Evolutionary conservation across 1,139 yeast genomes (phyloP).

Genomic region (Debaryomycetaceae sp.): DNA sequence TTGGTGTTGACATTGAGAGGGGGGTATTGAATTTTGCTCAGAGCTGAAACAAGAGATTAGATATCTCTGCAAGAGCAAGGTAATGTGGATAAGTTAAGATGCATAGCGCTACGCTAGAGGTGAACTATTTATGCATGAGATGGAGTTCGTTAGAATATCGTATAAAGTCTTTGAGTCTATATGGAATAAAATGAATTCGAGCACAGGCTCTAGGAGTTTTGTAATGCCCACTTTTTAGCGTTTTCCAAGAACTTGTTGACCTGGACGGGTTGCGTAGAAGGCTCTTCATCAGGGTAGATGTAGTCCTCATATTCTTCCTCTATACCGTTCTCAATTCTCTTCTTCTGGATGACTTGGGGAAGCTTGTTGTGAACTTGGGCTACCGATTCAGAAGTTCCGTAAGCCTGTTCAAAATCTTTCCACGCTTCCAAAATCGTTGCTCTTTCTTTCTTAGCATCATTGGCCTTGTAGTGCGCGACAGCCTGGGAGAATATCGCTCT

Average conservation of each 20-base stretch:
- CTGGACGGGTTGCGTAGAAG: constrained; percentile 16
- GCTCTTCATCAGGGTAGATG: constrained; percentile 60
- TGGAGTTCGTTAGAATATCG: neutral
- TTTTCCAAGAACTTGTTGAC: constrained; percentile 55
- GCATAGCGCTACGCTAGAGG: neutral
- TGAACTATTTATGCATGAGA: neutral
- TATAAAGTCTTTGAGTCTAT: neutral
- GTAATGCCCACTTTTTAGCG: constrained; percentile 55
- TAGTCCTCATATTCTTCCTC: constrained; percentile 61
- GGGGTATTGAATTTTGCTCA: constrained; percentile 34
- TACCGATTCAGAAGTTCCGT: constrained; percentile 50
- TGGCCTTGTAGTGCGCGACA: constrained; percentile 37
- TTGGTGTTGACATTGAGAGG: constrained; percentile 89
- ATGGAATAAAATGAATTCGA: neutral
- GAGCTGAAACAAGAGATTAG: no score
- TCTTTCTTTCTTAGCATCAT: constrained; percentile 41
- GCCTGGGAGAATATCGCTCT: constrained; percentile 60
- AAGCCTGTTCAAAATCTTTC: constrained; percentile 58
- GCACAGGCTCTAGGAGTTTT: neutral
- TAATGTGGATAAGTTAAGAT: neutral
- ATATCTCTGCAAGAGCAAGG: no score
- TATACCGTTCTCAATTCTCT: constrained; percentile 39
- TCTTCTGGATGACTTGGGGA: constrained; percentile 56
- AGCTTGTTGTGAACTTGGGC: constrained; percentile 41
- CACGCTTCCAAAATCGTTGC: constrained; percentile 59